Base-by-base conservation (phyloP, 2,329 filamentous ascomycete species). In the Torrubiellomyces zombiae region DNA sequence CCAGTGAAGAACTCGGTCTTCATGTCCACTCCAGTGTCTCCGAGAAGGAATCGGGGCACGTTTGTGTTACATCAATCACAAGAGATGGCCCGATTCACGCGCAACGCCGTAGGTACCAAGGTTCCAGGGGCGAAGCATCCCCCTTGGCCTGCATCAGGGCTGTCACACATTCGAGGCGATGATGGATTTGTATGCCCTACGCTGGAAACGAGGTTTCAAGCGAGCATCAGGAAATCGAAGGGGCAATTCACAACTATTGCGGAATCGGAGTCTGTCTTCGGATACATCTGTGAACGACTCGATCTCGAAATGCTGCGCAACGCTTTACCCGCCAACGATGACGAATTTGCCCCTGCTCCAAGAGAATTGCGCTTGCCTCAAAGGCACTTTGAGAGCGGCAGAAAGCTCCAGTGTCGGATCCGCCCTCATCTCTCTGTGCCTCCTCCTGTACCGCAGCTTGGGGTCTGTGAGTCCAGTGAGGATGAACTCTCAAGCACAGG, bases 141-240 rank as follows among this genome's bases (percentile, higher is more conserved):
- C 4, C 57, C 68, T n/a, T 89, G 79, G 75, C 80, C 80, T 18
- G 63, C 67, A 24, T 59, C 61, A 33, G 75, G 58, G 6, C 69
- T 68, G 42, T 50, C 60, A 1, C 77, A 82, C 44, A 50, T 83
- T 20, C 64, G 73, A 27, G 71, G 64, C 5, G 28, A 38, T 18
- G 36, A 35, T 9, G n/a, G n/a, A n/a, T n/a, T n/a, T 5, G 14
- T 14, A 14, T 20, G 8, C 6, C 16, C 10, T 10, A 18, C n/a
- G n/a, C n/a, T n/a, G n/a, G n/a, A 9, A 19, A 15, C 14, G 9
- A 16, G 21, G 15, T 8, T 14, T 15, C 15, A 20, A 10, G 23
- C 21, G 3, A 25, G 12, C 5, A 18, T 10, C 16, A 59, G 55
- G 12, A 68, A 67, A 29, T 58, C 56, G 4, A 69, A 70, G 29